A percentile compares a stretch with the other conserved stretches of the same genome.
Evolutionary conservation across 495 filamentous ascomycete species (phyloP).

Genomic region (Lophiostoma macrostomum): DNA sequence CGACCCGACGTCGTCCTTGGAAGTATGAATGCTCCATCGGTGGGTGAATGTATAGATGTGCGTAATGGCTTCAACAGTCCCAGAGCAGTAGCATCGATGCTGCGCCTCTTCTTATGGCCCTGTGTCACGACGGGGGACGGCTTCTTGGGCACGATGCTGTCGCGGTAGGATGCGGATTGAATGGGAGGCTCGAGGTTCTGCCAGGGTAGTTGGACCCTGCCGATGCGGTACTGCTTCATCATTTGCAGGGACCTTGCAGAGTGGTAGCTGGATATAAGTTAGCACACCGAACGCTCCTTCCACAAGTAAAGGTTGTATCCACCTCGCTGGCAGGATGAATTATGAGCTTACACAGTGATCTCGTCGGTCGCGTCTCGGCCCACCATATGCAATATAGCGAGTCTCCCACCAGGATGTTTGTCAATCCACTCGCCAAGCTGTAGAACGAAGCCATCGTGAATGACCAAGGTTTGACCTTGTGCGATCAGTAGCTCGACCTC

Average conservation of each 20-base stretch:
- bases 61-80: not conserved
- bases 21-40: slow-evolving; percentile 12
- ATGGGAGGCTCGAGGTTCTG: slow-evolving; percentile 39
- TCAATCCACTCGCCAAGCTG: slow-evolving; percentile 47
- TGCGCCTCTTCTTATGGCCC: not conserved
- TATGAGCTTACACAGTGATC: slow-evolving; percentile 45
- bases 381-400: slow-evolving; percentile 51
- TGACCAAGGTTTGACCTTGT: slow-evolving; percentile 46
- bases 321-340: not conserved
- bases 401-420: slow-evolving; percentile 47
- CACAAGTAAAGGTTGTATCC: not conserved
- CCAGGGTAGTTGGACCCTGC: slow-evolving; percentile 35
- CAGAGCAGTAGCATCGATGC: not conserved
- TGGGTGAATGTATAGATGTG: not conserved
- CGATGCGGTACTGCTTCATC: slow-evolving; percentile 38
- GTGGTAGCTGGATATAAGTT: slow-evolving; percentile 34
- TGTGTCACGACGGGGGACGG: not conserved
- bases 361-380: slow-evolving; percentile 53
- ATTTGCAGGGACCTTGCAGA: slow-evolving; percentile 25
- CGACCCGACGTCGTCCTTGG: slow-evolving; percentile 15
- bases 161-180: slow-evolving; percentile 30
- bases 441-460: slow-evolving; percentile 46
- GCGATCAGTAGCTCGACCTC: slow-evolving; percentile 46
- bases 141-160: not conserved
- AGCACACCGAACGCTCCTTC: not conserved